Percentiles rank a stretch among this genome's conserved stretches.
These are phyloP conservation scores for Pseudocercospora fijiensis DNA, from an alignment of 2,329 filamentous ascomycete genomes.

Conservation along the genomic window DNA sequence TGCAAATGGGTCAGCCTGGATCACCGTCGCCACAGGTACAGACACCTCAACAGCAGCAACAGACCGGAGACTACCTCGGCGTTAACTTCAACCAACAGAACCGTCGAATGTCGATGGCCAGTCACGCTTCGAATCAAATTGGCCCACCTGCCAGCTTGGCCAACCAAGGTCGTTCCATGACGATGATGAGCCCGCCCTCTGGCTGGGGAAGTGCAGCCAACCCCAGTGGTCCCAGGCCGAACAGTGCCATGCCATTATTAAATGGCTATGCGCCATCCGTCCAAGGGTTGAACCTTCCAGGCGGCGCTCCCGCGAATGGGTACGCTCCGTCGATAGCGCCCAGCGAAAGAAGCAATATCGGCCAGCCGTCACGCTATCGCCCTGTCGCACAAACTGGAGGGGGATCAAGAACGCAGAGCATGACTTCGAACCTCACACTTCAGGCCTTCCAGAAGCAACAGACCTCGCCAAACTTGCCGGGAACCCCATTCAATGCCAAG, in stretches of 20 bases:
- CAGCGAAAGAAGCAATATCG: constrained; percentile 91
- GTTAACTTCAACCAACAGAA: constrained; percentile 24
- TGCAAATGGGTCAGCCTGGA: constrained; percentile 29
- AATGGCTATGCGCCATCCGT: constrained; percentile 37
- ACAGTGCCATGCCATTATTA: constrained; percentile 37
- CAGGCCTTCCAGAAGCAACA: constrained; percentile 32
- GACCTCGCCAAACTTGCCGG: constrained; percentile 24
- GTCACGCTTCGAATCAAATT: constrained; percentile 28
- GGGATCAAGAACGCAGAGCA: constrained; percentile 42
- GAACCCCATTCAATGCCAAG: constrained; percentile 24
- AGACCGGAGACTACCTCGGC: constrained; percentile 29
- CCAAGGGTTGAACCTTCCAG: constrained; percentile 42
- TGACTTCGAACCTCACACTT: constrained; percentile 36
- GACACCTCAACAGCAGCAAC: constrained; percentile 21
- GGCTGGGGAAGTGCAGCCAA: constrained; percentile 31
- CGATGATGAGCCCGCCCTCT: constrained; percentile 69
- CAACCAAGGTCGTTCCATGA: constrained; percentile 64
- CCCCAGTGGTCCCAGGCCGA: constrained; percentile 47
- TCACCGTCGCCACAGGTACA: constrained; percentile 11
- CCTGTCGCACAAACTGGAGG: constrained; percentile 62
- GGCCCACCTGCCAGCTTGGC: constrained; percentile 26
- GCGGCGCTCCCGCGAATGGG: constrained; percentile 46
- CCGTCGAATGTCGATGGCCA: constrained; percentile 49
- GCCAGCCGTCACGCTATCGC: constrained; percentile 83
- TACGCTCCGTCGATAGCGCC: constrained; percentile 93